A percentile compares a stretch with the other conserved stretches of the same genome.
phyloP scores from a whole-genome alignment of 306 rosid genomes.

The Pterocarpus santalinus region DNA sequence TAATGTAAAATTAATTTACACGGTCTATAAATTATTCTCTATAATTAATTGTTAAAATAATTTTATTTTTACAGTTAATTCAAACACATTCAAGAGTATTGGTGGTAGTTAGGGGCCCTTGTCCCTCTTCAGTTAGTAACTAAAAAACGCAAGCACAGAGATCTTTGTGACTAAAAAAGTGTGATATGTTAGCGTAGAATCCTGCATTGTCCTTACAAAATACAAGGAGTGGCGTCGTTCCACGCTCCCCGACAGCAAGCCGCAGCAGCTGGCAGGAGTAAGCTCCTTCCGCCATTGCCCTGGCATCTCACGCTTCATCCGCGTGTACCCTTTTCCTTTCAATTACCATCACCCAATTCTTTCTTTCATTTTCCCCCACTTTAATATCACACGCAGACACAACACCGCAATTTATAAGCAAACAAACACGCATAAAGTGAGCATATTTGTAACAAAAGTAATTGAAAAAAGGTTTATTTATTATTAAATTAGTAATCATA shows the following conservation, averaged over 20 bases:
- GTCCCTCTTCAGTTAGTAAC: not conserved
- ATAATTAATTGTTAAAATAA: too few species aligned
- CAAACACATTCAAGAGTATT: too few species aligned
- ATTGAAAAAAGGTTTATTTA: too few species aligned
- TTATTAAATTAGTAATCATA: too few species aligned
- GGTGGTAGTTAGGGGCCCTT: not conserved
- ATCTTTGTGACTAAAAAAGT: not conserved
- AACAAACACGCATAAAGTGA: not conserved
- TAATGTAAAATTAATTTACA: too few species aligned
- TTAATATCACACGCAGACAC: not conserved
- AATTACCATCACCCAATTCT: not conserved
- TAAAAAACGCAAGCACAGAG: too few species aligned
- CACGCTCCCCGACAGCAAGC: not conserved
- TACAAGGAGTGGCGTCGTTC: not conserved
- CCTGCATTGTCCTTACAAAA: not conserved
- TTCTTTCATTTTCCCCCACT: not conserved
- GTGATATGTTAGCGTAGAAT: not conserved
- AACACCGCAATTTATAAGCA: not conserved
- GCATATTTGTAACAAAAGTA: too few species aligned
- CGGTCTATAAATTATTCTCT: too few species aligned
- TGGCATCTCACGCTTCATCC: not conserved
- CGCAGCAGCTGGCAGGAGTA: not conserved
- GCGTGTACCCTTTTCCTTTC: not conserved
- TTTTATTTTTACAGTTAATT: too few species aligned
- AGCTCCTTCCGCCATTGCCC: not conserved